Evolutionary conservation across 768 basidiomycete species (phyloP).

Genomic region (Suillus bovinus): DNA sequence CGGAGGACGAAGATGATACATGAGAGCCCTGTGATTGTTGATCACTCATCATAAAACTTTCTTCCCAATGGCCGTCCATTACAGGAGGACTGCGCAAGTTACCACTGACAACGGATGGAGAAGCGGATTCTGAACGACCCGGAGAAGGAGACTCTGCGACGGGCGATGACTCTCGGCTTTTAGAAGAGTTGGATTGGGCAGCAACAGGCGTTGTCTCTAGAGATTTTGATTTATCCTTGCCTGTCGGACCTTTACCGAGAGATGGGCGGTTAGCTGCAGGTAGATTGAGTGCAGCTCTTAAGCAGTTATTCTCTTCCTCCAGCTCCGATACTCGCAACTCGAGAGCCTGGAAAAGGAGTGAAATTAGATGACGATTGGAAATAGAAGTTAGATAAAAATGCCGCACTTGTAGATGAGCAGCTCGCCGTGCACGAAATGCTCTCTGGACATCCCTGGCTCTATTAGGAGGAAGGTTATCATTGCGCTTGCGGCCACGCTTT

Average conservation of each 20-base stretch:
- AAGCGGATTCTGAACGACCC: conserved; percentile 36
- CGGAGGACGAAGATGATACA: conserved; percentile 40
- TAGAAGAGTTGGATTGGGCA: conserved; percentile 42
- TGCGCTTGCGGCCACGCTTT: conserved; percentile 82
- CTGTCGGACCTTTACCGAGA: conserved; percentile 84
- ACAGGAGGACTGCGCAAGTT: conserved; percentile 42
- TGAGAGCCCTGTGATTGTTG: conserved; percentile 37
- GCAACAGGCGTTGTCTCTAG: conserved; percentile 35
- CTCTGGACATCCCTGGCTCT: conserved; percentile 87
- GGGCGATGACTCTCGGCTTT: conserved; percentile 70
- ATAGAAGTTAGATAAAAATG: conserved; percentile 31
- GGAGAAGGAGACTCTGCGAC: conserved; percentile 49
- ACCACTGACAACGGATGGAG: conserved; percentile 34
- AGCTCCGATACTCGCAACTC: conserved; percentile 81
- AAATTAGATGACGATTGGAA: conserved; percentile 42
- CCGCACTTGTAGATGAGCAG: conserved; percentile 80
- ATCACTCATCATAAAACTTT: conserved; percentile 53
- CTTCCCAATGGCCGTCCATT: conserved; percentile 58
- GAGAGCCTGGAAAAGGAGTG: conserved; percentile 55
- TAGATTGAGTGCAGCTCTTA: conserved; percentile 71
- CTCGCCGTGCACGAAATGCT: conserved; percentile 86
- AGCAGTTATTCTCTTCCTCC: conserved; percentile 77
- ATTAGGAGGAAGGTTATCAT: conserved; percentile 60
- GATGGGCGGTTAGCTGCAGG: conserved; percentile 71
- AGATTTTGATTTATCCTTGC: conserved; percentile 75